Percentiles rank a stretch among this genome's conserved stretches.
These are phyloP conservation scores for Ceratocystis colombiana DNA, from an alignment of 2,329 filamentous ascomycete species.

Conservation along the genomic window DNA sequence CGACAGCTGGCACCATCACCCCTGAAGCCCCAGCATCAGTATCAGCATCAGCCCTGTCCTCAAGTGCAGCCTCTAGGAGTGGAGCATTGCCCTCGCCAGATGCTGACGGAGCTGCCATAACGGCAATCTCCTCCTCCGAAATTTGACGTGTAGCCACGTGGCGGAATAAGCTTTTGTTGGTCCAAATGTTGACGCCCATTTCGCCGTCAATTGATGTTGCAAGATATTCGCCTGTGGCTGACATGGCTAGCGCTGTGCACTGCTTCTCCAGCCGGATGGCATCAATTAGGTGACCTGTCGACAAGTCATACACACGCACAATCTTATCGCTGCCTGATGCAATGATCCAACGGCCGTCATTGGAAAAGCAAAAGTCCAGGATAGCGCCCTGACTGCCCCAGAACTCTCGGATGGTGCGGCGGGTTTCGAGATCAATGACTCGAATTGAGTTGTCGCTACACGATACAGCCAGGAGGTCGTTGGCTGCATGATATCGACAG, in stretches of 20 bases:
- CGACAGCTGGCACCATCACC: slow-evolving; percentile 48
- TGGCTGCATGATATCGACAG: slow-evolving; percentile 70
- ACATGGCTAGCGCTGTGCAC: slow-evolving; percentile 80
- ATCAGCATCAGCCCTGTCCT: slow-evolving; percentile 51
- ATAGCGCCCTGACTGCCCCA: slow-evolving; percentile 67
- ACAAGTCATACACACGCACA: slow-evolving; percentile 85
- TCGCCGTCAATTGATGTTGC: slow-evolving; percentile 74
- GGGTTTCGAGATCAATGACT: slow-evolving; percentile 81
- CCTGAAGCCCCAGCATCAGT: slow-evolving; percentile 41
- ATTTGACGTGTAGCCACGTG: slow-evolving; percentile 81
- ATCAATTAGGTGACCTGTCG: slow-evolving; percentile 91
- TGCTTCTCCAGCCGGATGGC: slow-evolving; percentile 69
- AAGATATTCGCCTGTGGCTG: slow-evolving; percentile 83
- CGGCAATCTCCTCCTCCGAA: slow-evolving; percentile 60
- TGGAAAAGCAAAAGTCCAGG: slow-evolving; percentile 80
- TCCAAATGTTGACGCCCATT: slow-evolving; percentile 91
- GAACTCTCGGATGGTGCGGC: slow-evolving; percentile 82
- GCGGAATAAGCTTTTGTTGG: slow-evolving; percentile 81
- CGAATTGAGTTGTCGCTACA: slow-evolving; percentile 84
- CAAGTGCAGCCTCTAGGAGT: slow-evolving; percentile 39
- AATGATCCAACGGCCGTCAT: slow-evolving; percentile 86
- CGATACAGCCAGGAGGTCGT: slow-evolving; percentile 75
- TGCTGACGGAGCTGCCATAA: slow-evolving; percentile 58
- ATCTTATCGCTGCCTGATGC: slow-evolving; percentile 72
- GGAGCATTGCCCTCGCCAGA: slow-evolving; percentile 74